These are phyloP conservation scores for Plantago coronopus DNA, from an alignment of 305 asterid genomes.

Conservation along the genomic window DNA sequence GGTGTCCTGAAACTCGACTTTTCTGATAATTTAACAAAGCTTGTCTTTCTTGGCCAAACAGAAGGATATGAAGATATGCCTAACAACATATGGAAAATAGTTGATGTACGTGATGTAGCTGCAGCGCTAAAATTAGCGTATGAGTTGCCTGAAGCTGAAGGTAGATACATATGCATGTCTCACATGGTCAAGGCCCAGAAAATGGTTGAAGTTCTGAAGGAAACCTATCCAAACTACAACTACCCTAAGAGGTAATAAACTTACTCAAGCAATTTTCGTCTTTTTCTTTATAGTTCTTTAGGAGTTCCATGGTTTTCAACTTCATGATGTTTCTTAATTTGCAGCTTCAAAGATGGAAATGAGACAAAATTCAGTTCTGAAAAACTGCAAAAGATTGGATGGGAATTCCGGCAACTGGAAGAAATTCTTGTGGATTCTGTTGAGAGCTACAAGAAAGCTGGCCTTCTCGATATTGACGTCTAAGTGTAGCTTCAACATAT, in stretches of 20 bases:
- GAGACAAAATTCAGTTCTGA: constrained; percentile 34
- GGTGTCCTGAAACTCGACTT: neutral
- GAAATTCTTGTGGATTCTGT: constrained; percentile 61
- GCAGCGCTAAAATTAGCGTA: constrained; percentile 53
- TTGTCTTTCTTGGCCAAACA: constrained; percentile 13
- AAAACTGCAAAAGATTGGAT: constrained; percentile 62
- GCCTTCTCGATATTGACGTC: constrained; percentile 27
- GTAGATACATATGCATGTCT: constrained; percentile 61
- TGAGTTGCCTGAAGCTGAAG: constrained; percentile 58
- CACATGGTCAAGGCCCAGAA: constrained; percentile 31
- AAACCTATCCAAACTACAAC: constrained; percentile 43
- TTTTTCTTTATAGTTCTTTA: neutral
- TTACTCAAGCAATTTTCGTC: too few species aligned
- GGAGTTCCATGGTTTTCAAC: neutral
- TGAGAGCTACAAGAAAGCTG: constrained; percentile 51
- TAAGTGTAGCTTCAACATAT: neutral
- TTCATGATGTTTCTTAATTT: neutral
- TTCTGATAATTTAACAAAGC: neutral
- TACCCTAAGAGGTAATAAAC: constrained; percentile 64
- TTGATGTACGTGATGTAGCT: constrained; percentile 75
- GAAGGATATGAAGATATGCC: constrained; percentile 57
- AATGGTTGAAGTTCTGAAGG: constrained; percentile 42
- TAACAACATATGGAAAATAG: constrained; percentile 28
- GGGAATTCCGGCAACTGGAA: constrained; percentile 53
- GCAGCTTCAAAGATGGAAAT: constrained; percentile 50